Evolutionary conservation across 139 green algal species (phyloP).

Genomic region (Monoraphidium neglectum): DNA sequence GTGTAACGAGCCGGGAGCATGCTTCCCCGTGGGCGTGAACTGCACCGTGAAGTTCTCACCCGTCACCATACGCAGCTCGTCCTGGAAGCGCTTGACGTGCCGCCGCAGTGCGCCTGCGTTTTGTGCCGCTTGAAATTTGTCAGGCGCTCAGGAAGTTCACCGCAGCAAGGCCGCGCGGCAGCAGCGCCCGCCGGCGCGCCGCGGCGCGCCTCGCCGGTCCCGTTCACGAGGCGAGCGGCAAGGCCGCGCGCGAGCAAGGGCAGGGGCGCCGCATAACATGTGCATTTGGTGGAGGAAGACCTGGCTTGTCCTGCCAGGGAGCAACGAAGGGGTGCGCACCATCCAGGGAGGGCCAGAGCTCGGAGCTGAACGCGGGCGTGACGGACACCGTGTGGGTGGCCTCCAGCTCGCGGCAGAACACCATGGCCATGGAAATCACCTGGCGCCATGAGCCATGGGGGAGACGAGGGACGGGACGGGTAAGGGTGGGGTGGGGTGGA

Average conservation of each 20-base stretch:
- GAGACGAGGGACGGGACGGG: no score
- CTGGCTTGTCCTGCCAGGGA: no score
- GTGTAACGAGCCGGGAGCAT: no score
- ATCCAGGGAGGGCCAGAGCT: constrained; percentile 34
- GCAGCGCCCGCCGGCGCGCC: background rate
- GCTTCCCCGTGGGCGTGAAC: no score
- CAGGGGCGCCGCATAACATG: background rate
- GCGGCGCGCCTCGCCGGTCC: background rate
- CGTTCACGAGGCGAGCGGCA: background rate
- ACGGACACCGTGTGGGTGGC: constrained; percentile 32
- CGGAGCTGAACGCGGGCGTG: background rate
- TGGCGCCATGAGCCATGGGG: background rate
- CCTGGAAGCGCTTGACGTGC: constrained; percentile 27
- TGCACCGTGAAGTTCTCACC: constrained; percentile 24
- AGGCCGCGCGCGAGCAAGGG: background rate
- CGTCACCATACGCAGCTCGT: constrained; percentile 28
- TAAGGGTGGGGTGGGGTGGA: background rate
- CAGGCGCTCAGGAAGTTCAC: background rate
- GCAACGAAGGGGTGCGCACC: constrained; percentile 1
- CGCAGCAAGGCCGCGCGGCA: background rate
- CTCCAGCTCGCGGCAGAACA: constrained; percentile 38
- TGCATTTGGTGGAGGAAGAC: no score
- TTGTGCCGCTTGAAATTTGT: background rate
- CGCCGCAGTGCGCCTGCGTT: constrained; percentile 11
- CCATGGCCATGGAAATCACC: constrained; percentile 22